These are phyloP conservation scores for Penicillium nucicola DNA, from an alignment of 495 filamentous ascomycete genomes.

Conservation along the genomic window DNA sequence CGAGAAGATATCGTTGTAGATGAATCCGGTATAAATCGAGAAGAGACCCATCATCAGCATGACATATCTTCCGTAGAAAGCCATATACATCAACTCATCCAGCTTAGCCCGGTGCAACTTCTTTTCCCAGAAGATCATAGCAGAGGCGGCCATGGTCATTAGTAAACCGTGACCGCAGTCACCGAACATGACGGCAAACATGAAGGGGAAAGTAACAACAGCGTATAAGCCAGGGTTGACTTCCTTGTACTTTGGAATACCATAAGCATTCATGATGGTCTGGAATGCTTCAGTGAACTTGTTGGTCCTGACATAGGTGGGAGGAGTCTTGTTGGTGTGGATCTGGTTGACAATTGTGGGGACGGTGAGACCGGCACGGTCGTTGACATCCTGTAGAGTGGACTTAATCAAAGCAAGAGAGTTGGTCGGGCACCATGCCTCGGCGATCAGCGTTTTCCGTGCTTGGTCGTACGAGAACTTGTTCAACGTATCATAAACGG, in stretches of 20 bases:
- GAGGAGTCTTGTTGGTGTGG: constrained; percentile 90
- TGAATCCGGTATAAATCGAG: constrained; percentile 93
- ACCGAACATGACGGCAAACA: constrained; percentile 99
- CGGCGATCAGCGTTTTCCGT: constrained; percentile 92
- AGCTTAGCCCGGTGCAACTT: constrained; percentile 77
- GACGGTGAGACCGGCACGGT: constrained; percentile 87
- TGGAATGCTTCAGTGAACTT: constrained; percentile 98
- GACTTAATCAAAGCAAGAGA: constrained; percentile 87
- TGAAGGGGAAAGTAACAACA: constrained; percentile 94
- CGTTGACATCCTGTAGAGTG: constrained; percentile 95
- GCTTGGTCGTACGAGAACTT: constrained; percentile 94
- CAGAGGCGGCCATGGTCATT: constrained; percentile 72
- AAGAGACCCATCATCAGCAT: constrained; percentile 97
- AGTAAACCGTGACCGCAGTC: constrained; percentile 90
- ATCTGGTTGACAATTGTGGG: constrained; percentile 98
- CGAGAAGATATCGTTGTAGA: constrained; percentile 98
- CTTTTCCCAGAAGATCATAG: constrained; percentile 96
- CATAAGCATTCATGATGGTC: constrained; percentile 98
- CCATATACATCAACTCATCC: constrained; percentile 95
- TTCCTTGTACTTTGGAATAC: constrained; percentile 93
- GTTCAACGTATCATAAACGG: constrained; percentile 95
- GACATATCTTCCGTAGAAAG: constrained; percentile 97
- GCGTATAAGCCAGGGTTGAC: constrained; percentile 94
- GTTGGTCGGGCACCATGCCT: constrained; percentile 95
- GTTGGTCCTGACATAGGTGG: constrained; percentile 94